phyloP scores from a whole-genome alignment of 2,329 filamentous ascomycete species.

The Thelonectria blattea region DNA sequence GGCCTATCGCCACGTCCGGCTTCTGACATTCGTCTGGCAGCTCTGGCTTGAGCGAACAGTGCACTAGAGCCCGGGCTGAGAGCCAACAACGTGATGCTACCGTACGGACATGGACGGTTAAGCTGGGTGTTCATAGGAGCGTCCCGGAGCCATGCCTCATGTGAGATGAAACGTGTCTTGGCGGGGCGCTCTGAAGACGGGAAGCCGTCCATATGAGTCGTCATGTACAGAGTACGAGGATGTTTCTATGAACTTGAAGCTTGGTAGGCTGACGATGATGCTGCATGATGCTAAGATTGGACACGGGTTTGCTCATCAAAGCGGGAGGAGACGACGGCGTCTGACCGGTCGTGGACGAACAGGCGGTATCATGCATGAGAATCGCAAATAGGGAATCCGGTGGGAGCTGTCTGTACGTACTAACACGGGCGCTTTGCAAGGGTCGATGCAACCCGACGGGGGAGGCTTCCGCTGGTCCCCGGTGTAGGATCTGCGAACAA shows the following conservation, averaged over 20 bases:
- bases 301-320: not conserved
- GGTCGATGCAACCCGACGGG: slow-evolving; percentile 15
- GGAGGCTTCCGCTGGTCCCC: slow-evolving; percentile 2
- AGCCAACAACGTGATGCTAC: slow-evolving; percentile 4
- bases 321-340: not conserved
- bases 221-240: not conserved
- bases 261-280: not conserved
- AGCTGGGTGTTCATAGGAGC: not conserved
- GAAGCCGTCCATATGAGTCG: not conserved
- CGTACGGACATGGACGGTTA: not conserved
- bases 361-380: slow-evolving; percentile 7
- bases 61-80: slow-evolving; percentile 23
- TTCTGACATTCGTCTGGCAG: slow-evolving; percentile 19
- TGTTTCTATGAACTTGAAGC: not conserved
- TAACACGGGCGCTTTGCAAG: slow-evolving; percentile 15
- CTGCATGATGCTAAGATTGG: slow-evolving; percentile 2
- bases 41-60: slow-evolving; percentile 30
- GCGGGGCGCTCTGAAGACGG: slow-evolving; percentile 7
- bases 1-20: slow-evolving; percentile 30
- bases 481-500: not conserved
- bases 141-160: slow-evolving; percentile 20
- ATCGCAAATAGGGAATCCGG: slow-evolving; percentile 5
- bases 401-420: slow-evolving; percentile 11
- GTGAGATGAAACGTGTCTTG: slow-evolving; percentile 20
- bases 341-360: slow-evolving; percentile 4